phyloP scores from a whole-genome alignment of 2,329 filamentous ascomycete genomes.

The Fonsecaea nubica region DNA sequence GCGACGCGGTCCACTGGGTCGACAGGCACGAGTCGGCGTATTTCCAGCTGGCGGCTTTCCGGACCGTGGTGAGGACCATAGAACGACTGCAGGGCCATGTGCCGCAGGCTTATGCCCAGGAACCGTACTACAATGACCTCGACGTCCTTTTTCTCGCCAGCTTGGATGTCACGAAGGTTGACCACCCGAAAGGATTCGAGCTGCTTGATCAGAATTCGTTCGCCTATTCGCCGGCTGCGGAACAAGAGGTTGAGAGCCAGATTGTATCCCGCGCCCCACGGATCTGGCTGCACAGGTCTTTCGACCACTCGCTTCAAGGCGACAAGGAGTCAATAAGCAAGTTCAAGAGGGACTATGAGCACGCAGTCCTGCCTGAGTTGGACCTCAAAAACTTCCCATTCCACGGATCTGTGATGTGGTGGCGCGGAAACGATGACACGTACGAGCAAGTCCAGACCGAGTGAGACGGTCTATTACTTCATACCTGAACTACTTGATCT shows the following conservation, averaged over 20 bases:
- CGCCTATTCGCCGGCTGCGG: conserved; percentile 67
- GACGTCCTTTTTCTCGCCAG: conserved; percentile 49
- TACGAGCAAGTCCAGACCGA: neutral
- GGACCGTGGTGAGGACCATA: conserved; percentile 22
- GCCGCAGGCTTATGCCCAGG: conserved; percentile 55
- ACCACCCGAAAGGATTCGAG: conserved; percentile 60
- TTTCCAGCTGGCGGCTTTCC: conserved; percentile 35
- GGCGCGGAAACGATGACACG: conserved; percentile 12
- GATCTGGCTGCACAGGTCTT: conserved; percentile 31
- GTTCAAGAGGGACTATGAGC: conserved; percentile 15
- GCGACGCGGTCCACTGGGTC: conserved; percentile 30
- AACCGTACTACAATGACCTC: conserved; percentile 59
- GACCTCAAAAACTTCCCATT: conserved; percentile 32
- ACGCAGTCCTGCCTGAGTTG: conserved; percentile 19
- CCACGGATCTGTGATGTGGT: conserved; percentile 29
- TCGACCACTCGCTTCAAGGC: conserved; percentile 10
- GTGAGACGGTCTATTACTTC: neutral
- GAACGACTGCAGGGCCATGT: conserved; percentile 14
- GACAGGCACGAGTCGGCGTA: conserved; percentile 31
- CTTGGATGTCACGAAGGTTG: conserved; percentile 48
- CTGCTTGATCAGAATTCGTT: conserved; percentile 58
- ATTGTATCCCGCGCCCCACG: conserved; percentile 24
- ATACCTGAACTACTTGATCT: conserved; percentile 45
- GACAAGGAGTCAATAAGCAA: neutral
- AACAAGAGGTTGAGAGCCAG: conserved; percentile 37